Evolutionary conservation across 1,284 basidiomycete species (phyloP).

Genomic region (Bjerkandera adusta): DNA sequence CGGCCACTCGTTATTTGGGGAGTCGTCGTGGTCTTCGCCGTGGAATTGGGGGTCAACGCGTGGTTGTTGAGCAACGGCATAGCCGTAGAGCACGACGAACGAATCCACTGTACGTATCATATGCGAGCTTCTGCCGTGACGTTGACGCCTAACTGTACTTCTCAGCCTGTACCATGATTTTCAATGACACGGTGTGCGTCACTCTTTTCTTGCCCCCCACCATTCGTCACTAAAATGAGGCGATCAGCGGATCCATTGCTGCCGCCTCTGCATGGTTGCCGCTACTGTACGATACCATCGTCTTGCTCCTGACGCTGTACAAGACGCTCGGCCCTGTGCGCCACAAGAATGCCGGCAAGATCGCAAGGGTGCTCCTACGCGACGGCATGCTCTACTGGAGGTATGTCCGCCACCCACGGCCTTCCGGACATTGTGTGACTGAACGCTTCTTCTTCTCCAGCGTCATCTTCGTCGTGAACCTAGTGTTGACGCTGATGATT

Average conservation of each 20-base stretch:
- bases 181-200: constrained; percentile 37
- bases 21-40: constrained; percentile 35
- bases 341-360: constrained; percentile 37
- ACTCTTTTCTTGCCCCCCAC: not conserved
- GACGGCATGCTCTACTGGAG: constrained; percentile 56
- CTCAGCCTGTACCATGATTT: constrained; percentile 56
- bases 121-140: not conserved
- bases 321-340: constrained; percentile 41
- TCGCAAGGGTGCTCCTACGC: constrained; percentile 45
- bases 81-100: constrained; percentile 25
- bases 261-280: constrained; percentile 56
- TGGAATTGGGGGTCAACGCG: constrained; percentile 42
- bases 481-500: constrained; percentile 53
- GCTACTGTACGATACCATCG: constrained; percentile 51
- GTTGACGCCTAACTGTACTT: not conserved
- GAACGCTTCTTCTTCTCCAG: constrained; percentile 27
- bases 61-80: constrained; percentile 36
- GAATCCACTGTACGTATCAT: constrained; percentile 28
- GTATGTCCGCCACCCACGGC: constrained; percentile 25
- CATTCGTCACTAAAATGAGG: not conserved
- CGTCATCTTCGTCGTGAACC: constrained; percentile 50
- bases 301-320: constrained; percentile 45
- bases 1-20: constrained; percentile 34
- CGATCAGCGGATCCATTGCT: constrained; percentile 27
- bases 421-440: not conserved